A percentile compares a stretch with the other conserved stretches of the same genome.
phyloP scores from a whole-genome alignment of 306 rosid species.

The Luffa acutangula region DNA sequence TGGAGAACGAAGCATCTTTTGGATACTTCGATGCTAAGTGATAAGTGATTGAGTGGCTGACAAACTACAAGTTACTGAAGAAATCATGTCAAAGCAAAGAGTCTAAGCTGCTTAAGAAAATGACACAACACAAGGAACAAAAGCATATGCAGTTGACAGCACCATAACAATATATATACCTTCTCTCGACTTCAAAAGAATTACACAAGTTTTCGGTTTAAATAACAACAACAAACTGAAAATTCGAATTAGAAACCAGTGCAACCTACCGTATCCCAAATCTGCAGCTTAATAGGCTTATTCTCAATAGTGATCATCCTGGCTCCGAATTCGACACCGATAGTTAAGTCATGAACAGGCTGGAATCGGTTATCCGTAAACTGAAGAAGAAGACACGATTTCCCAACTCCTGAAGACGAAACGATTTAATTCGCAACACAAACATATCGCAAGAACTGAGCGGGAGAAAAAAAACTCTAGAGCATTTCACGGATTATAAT shows the following conservation, averaged over 20 bases:
- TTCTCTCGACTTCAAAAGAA: background rate
- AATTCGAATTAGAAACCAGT: background rate
- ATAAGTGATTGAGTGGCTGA: background rate
- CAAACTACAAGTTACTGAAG: background rate
- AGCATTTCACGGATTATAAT: background rate
- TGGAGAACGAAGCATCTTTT: background rate
- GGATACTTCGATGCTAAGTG: background rate
- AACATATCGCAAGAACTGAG: background rate
- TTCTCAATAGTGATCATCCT: constrained; percentile 96
- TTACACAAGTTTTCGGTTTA: background rate
- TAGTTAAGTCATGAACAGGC: constrained; percentile 95
- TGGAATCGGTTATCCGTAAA: constrained; percentile 98
- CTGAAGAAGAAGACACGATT: constrained; percentile 95
- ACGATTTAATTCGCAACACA: background rate
- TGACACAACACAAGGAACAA: background rate
- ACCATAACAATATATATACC: background rate
- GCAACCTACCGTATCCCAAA: constrained; percentile 92
- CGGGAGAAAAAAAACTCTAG: background rate
- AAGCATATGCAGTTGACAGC: background rate
- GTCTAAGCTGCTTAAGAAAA: background rate
- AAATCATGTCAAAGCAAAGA: background rate
- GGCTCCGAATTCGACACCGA: constrained; percentile 97
- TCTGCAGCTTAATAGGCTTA: constrained; percentile 94
- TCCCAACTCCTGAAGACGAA: constrained; percentile 64
- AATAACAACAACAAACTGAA: background rate